These are phyloP conservation scores for Glycine latifolia DNA, from an alignment of 306 rosid species.

Conservation along the genomic window DNA sequence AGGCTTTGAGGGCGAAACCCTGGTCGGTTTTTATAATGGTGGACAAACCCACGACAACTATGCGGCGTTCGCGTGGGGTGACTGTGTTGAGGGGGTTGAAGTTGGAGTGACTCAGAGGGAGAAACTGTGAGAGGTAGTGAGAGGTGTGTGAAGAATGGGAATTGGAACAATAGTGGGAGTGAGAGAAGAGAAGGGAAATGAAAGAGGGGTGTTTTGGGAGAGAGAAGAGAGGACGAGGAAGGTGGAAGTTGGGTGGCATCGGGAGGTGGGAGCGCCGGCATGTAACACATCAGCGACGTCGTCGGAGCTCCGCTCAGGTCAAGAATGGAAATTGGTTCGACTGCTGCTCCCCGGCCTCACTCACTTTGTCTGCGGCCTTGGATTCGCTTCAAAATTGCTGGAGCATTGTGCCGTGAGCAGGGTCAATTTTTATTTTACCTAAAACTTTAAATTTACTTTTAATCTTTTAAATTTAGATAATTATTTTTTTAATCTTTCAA, in stretches of 20 bases:
- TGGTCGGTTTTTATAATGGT: slow-evolving; percentile 57
- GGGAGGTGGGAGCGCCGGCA: slow-evolving; percentile 44
- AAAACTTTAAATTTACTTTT: too few relatives aligned
- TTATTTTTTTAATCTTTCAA: too few relatives aligned
- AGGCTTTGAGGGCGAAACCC: slow-evolving; percentile 50
- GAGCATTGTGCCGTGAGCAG: too few relatives aligned
- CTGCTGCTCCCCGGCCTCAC: too few relatives aligned
- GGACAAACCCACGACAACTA: slow-evolving; percentile 62
- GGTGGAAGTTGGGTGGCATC: slow-evolving; percentile 62
- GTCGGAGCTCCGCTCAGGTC: background rate
- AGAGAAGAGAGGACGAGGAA: slow-evolving; percentile 30
- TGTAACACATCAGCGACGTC: background rate
- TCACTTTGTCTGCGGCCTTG: too few relatives aligned
- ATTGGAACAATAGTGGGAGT: background rate
- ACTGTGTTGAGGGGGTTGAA: slow-evolving; percentile 48
- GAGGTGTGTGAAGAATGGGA: slow-evolving; percentile 28
- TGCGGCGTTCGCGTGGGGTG: slow-evolving; percentile 66
- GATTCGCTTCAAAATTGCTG: too few relatives aligned
- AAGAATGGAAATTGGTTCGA: background rate
- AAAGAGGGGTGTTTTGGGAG: slow-evolving; percentile 31
- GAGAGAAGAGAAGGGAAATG: slow-evolving; percentile 27
- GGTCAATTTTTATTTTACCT: too few relatives aligned
- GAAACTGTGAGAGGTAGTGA: slow-evolving; percentile 66
- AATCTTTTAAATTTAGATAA: too few relatives aligned
- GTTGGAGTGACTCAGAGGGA: slow-evolving; percentile 52